These are phyloP conservation scores for Bipolaris cookei DNA, from an alignment of 2,329 filamentous ascomycete species.

Conservation along the genomic window DNA sequence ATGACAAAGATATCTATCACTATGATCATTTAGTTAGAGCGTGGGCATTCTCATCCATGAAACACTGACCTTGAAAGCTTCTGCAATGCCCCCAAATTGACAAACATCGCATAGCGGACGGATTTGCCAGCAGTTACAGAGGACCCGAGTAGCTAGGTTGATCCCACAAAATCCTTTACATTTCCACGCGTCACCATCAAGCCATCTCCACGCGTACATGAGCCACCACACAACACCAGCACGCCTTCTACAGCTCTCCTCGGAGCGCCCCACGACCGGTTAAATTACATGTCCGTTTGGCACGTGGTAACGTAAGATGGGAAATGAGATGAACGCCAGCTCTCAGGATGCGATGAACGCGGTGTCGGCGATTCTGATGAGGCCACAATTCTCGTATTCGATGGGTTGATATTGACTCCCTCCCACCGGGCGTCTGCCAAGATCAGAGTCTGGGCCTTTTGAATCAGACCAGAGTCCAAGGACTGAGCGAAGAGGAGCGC, in stretches of 20 bases:
- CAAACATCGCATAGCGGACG: not conserved
- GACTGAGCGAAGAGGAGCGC: not conserved
- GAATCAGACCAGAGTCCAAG: not conserved
- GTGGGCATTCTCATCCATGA: not conserved
- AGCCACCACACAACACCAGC: not conserved
- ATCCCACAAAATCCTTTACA: not conserved
- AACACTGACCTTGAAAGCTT: not conserved
- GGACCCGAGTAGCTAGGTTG: not conserved
- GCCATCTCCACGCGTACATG: constrained; percentile 1
- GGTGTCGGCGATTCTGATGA: constrained; percentile 6
- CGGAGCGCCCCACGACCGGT: constrained; percentile 1
- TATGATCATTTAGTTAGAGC: not conserved
- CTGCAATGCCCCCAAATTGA: not conserved
- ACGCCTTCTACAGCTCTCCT: not conserved
- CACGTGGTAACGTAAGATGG: constrained; percentile 6
- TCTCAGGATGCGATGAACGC: constrained; percentile 5
- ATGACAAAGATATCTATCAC: not conserved
- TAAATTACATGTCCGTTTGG: constrained; percentile 14
- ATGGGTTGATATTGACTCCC: not conserved
- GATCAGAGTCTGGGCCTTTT: not conserved
- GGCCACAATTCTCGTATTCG: constrained; percentile 5
- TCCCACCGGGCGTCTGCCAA: not conserved
- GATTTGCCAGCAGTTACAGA: not conserved
- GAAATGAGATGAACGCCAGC: not conserved
- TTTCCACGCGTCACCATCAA: not conserved